phyloP scores from a whole-genome alignment of 2,329 filamentous ascomycete species.

The Ascosphaera pollenicola region DNA sequence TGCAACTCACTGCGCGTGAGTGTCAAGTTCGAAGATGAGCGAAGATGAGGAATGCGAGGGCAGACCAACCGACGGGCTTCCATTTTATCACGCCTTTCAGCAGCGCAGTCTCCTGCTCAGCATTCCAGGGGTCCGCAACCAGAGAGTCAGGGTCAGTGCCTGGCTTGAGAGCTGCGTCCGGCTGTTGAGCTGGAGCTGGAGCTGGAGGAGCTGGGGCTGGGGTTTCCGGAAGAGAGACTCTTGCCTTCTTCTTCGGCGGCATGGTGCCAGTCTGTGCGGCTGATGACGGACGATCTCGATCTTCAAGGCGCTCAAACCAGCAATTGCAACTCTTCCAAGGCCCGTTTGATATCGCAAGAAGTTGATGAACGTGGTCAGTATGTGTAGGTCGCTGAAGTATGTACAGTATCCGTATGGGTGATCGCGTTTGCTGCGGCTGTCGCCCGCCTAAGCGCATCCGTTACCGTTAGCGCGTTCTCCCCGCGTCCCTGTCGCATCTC shows the following conservation, averaged over 20 bases:
- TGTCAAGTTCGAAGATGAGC: not conserved
- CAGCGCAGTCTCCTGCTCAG: constrained; percentile 80
- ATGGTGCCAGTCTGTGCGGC: constrained; percentile 9
- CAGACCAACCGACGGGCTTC: constrained; percentile 71
- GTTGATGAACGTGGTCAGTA: too few relatives aligned
- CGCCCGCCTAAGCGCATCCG: too few relatives aligned
- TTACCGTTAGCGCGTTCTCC: too few relatives aligned
- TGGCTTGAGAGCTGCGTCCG: constrained; percentile 11
- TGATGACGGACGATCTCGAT: too few relatives aligned
- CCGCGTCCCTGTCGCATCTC: too few relatives aligned
- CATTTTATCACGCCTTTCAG: constrained; percentile 84
- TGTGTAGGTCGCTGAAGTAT: too few relatives aligned
- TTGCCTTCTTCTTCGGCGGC: constrained; percentile 40
- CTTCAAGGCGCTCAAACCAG: too few relatives aligned
- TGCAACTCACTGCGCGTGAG: constrained; percentile 3
- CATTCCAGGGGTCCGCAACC: constrained; percentile 64
- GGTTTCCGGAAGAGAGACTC: constrained; percentile 17
- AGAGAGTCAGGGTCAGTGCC: constrained; percentile 23
- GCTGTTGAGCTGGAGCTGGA: constrained; percentile 11
- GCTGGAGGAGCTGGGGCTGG: constrained; percentile 9
- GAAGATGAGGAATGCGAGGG: not conserved
- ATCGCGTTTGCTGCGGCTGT: too few relatives aligned
- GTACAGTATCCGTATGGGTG: too few relatives aligned
- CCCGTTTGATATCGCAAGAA: too few relatives aligned
- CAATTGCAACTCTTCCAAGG: too few relatives aligned